Conservation (phyloP, 306 rosid species). For the Medicago lupulina region DNA sequence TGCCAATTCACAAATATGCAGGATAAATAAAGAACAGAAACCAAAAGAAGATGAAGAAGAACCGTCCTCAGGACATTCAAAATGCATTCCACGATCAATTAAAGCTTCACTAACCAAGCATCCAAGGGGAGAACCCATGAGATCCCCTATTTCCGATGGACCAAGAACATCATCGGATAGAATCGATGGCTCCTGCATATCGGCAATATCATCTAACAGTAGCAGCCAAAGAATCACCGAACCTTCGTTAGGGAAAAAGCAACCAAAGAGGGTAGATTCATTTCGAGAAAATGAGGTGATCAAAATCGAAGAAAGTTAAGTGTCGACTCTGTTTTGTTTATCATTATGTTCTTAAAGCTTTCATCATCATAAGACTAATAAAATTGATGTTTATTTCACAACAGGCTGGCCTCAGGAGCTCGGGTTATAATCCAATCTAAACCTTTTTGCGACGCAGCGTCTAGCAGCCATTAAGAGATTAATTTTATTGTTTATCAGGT, state of each 20-base stretch:
- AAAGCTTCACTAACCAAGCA: constrained; percentile 86
- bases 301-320: constrained; percentile 99
- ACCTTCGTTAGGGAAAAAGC: constrained; percentile 56
- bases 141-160: constrained; percentile 80
- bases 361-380: constrained; percentile 44
- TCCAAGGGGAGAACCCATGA: constrained; percentile 70
- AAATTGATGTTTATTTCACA: constrained; percentile 33
- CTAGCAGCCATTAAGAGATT: constrained; percentile 53
- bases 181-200: constrained; percentile 56
- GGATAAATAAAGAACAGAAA: constrained; percentile 65
- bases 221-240: constrained; percentile 75
- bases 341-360: constrained; percentile 7
- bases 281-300: constrained; percentile 79
- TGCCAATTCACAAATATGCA: constrained; percentile 48
- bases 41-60: constrained; percentile 69
- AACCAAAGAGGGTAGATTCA: constrained; percentile 68
- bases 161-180: constrained; percentile 78
- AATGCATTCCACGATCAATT: constrained; percentile 86
- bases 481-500: constrained; percentile 32
- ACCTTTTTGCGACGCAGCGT: constrained; percentile 51
- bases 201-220: constrained; percentile 59
- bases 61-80: constrained; percentile 72
- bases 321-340: constrained; percentile 42
- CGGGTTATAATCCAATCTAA: constrained; percentile 91
- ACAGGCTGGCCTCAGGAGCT: constrained; percentile 99